Conservation (phyloP, 2,329 filamentous ascomycete species). For the Amauroascus niger region DNA sequence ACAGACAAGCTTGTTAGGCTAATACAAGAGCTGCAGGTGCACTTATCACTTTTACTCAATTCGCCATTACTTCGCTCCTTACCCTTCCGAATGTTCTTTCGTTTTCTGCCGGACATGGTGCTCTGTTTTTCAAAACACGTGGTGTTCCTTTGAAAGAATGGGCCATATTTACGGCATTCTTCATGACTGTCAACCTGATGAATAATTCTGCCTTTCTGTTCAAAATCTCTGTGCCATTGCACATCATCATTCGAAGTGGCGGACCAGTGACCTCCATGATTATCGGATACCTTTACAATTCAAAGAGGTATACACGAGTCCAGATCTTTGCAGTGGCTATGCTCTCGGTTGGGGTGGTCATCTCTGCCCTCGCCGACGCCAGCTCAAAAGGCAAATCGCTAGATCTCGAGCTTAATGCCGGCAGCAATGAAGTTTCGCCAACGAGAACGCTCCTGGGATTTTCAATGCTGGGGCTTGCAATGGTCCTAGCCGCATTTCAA, state of each 20-base stretch:
- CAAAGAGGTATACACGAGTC: conserved; percentile 65
- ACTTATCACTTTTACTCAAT: conserved; percentile 81
- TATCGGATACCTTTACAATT: conserved; percentile 73
- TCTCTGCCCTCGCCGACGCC: conserved; percentile 83
- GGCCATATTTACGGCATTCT: conserved; percentile 79
- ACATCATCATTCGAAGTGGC: conserved; percentile 91
- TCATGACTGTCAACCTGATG: conserved; percentile 86
- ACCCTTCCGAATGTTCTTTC: conserved; percentile 71
- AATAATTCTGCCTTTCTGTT: conserved; percentile 99
- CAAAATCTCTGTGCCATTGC: conserved; percentile 88
- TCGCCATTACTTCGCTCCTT: conserved; percentile 68
- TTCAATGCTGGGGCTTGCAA: conserved; percentile 72
- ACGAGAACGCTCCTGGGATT: conserved; percentile 53
- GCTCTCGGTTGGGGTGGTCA: conserved; percentile 74
- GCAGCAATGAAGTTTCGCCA: conserved; percentile 29
- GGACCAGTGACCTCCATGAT: conserved; percentile 92
- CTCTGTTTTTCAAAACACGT: conserved; percentile 65
- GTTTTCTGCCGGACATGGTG: conserved; percentile 46
- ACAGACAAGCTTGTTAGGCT: neutral
- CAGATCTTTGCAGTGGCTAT: conserved; percentile 75
- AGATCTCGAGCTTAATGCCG: conserved; percentile 32
- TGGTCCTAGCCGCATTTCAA: conserved; percentile 86
- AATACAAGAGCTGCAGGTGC: conserved; percentile 53
- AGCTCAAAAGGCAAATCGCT: conserved; percentile 56
- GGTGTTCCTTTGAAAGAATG: conserved; percentile 76